Conservation (phyloP, 306 rosid genomes). For the Albizia julibrissin region DNA sequence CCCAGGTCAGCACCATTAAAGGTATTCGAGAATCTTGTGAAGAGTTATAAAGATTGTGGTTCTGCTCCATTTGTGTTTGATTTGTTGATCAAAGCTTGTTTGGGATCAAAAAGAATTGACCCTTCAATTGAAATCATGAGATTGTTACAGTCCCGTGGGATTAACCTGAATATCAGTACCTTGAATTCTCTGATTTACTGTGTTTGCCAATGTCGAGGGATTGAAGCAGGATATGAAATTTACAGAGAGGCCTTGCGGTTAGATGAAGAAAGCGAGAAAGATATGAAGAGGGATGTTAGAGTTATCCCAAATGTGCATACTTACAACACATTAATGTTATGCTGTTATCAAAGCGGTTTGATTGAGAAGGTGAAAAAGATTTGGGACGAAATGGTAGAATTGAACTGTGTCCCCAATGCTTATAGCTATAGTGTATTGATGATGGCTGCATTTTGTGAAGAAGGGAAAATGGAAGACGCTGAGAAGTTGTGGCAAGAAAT, state of each 20-base stretch:
- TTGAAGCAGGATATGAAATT: constrained; percentile 49
- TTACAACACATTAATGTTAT: constrained; percentile 65
- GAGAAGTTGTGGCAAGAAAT: constrained; percentile 65
- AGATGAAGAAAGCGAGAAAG: constrained; percentile 32
- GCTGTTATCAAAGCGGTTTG: constrained; percentile 59
- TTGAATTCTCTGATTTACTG: constrained; percentile 64
- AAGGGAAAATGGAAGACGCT: constrained; percentile 53
- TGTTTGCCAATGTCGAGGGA: constrained; percentile 49
- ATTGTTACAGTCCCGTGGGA: constrained; percentile 66
- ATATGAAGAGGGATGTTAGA: constrained; percentile 41
- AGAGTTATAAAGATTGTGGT: constrained; percentile 56
- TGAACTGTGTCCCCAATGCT: constrained; percentile 49
- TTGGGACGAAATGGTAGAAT: constrained; percentile 59
- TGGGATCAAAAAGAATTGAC: constrained; percentile 57
- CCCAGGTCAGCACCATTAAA: constrained; percentile 41
- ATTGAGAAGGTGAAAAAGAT: constrained; percentile 51
- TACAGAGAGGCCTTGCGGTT: constrained; percentile 63
- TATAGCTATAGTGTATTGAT: constrained; percentile 63
- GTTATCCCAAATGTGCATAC: constrained; percentile 63
- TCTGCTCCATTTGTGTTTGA: constrained; percentile 87
- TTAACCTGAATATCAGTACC: constrained; percentile 58
- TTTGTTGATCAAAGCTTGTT: constrained; percentile 62
- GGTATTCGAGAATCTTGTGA: constrained; percentile 63
- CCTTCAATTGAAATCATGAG: constrained; percentile 52
- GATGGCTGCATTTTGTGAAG: constrained; percentile 68